Conservation (phyloP, 2,329 filamentous ascomycete species). For the Tolypocladium cylindrosporum region DNA sequence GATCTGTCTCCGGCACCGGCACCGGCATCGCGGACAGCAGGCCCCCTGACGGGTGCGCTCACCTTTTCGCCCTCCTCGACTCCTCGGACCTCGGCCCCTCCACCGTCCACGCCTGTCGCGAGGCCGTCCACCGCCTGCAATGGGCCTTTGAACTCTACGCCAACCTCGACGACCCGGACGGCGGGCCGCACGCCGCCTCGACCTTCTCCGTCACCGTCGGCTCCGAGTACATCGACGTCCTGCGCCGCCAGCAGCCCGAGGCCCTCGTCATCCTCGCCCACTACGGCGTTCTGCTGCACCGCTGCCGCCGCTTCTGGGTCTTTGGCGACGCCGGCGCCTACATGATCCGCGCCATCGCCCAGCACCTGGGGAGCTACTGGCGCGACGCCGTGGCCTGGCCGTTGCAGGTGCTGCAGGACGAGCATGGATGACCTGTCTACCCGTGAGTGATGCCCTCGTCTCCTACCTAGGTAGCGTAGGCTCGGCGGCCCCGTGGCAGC, state of each 20-base stretch:
- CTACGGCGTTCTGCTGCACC: slow-evolving; percentile 38
- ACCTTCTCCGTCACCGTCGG: slow-evolving; percentile 21
- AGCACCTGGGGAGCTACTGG: slow-evolving; percentile 23
- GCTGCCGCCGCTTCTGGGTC: slow-evolving; percentile 27
- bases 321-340: slow-evolving; percentile 22
- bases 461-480: not conserved
- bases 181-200: slow-evolving; percentile 19
- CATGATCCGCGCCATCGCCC: slow-evolving; percentile 20
- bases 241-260: slow-evolving; percentile 25
- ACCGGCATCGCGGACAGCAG: slow-evolving; percentile 6
- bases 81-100: slow-evolving; percentile 17
- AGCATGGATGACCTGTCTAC: not conserved
- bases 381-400: slow-evolving; percentile 22
- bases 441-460: not conserved
- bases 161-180: slow-evolving; percentile 11
- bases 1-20: not conserved
- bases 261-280: slow-evolving; percentile 37
- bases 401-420: slow-evolving; percentile 13
- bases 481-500: not conserved
- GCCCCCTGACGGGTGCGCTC: slow-evolving; percentile 11
- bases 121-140: slow-evolving; percentile 18
- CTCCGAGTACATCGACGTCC: slow-evolving; percentile 21
- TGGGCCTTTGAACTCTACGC: slow-evolving; percentile 23
- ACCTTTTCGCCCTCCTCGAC: slow-evolving; percentile 18
- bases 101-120: slow-evolving; percentile 17